Conservation (phyloP, 2,329 filamentous ascomycete species). For the Plectosphaerella sp. region DNA sequence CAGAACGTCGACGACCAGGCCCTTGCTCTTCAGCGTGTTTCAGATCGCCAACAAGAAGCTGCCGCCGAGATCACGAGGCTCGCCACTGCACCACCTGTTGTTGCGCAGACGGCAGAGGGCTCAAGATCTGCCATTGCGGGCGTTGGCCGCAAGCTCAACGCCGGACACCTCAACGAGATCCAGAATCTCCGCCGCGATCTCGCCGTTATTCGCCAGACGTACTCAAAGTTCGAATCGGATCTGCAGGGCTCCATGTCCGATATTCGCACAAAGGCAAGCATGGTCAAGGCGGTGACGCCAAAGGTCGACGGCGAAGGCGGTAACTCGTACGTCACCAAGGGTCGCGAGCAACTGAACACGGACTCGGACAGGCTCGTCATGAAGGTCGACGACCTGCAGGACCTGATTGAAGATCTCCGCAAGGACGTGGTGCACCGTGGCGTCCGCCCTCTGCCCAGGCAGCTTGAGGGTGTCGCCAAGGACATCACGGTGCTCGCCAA, state of each 20-base stretch:
- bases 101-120: slow-evolving; percentile 37
- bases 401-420: slow-evolving; percentile 90
- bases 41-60: slow-evolving; percentile 84
- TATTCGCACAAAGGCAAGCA: slow-evolving; percentile 75
- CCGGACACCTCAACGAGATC: slow-evolving; percentile 69
- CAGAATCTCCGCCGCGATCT: slow-evolving; percentile 82
- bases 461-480: slow-evolving; percentile 84
- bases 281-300: slow-evolving; percentile 70
- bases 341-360: slow-evolving; percentile 79
- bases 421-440: slow-evolving; percentile 95
- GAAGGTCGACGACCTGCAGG: slow-evolving; percentile 94
- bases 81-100: slow-evolving; percentile 39
- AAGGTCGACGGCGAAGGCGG: slow-evolving; percentile 73
- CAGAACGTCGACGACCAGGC: slow-evolving; percentile 81
- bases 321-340: slow-evolving; percentile 76
- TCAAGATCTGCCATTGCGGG: slow-evolving; percentile 23
- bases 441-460: slow-evolving; percentile 83
- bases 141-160: slow-evolving; percentile 41
- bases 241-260: slow-evolving; percentile 82
- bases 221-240: slow-evolving; percentile 84
- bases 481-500: slow-evolving; percentile 78
- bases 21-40: slow-evolving; percentile 76
- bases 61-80: slow-evolving; percentile 76
- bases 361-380: slow-evolving; percentile 89
- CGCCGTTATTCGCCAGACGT: slow-evolving; percentile 87